Percentiles rank a stretch among this genome's conserved stretches.
Conservation (phyloP, 108 stramenopile genomes). For the Bacterosira constricta region DNA sequence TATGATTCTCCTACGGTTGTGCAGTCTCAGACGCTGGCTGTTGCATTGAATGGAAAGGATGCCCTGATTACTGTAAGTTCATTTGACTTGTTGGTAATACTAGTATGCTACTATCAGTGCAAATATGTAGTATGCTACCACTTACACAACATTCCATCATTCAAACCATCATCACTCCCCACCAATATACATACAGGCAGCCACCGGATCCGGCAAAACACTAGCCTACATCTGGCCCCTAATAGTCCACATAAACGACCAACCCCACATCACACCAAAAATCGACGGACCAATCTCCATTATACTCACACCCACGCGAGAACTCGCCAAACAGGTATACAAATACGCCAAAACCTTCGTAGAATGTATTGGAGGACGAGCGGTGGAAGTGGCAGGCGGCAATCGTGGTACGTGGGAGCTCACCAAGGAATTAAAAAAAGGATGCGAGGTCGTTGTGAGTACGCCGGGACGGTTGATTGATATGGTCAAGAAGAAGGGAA, state of each 20-base stretch:
- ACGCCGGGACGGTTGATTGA: slow-evolving; percentile 98
- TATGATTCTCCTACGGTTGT: slow-evolving; percentile 91
- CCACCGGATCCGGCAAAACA: slow-evolving; percentile 94
- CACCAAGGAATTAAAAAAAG: slow-evolving; percentile 57
- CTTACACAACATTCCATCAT: no score
- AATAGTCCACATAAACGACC: slow-evolving; percentile 67
- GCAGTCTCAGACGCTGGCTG: slow-evolving; percentile 83
- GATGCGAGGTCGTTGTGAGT: slow-evolving; percentile 87
- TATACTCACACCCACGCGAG: slow-evolving; percentile 95
- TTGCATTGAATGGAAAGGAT: slow-evolving; percentile 69
- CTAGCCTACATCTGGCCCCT: slow-evolving; percentile 91
- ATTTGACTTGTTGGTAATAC: no score
- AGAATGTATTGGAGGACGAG: slow-evolving; percentile 41
- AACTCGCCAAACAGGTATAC: slow-evolving; percentile 93
- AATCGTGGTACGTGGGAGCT: slow-evolving; percentile 70
- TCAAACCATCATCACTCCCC: no score
- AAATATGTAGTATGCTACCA: no score
- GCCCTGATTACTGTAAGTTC: slow-evolving; percentile 77
- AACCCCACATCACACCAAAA: slow-evolving; percentile 41
- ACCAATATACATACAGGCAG: no score
- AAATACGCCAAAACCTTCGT: slow-evolving; percentile 58
- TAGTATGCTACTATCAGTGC: no score
- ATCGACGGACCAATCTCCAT: slow-evolving; percentile 55
- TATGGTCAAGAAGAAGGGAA: slow-evolving; percentile 69
- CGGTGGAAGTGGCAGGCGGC: slow-evolving; percentile 77